A percentile compares a stretch with the other conserved stretches of the same genome.
Conservation (phyloP, 345 rosid genomes). For the Lumnitzera racemosa region DNA sequence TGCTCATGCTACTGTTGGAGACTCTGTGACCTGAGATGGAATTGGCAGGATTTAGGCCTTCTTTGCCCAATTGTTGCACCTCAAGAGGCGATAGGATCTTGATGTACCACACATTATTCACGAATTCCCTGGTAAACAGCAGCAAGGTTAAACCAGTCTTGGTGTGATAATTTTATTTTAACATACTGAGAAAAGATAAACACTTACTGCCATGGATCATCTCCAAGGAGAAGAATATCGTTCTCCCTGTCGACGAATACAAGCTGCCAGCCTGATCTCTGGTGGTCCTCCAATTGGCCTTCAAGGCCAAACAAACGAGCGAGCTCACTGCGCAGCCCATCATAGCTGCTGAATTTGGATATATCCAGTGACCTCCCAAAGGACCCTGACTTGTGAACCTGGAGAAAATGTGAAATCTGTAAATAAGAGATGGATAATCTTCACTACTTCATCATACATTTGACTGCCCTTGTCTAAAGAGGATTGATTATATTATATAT, state of each 20-base stretch:
- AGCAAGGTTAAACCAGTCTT: no score
- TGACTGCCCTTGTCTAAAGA: no score
- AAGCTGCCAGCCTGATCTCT: slow-evolving; percentile 63
- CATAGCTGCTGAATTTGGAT: slow-evolving; percentile 41
- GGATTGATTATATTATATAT: no score
- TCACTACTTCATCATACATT: no score
- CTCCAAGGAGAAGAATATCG: slow-evolving; percentile 45
- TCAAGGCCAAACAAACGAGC: slow-evolving; percentile 41
- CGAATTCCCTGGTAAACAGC: slow-evolving; percentile 25
- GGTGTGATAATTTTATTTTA: no score
- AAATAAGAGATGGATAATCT: no score
- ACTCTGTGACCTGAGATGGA: slow-evolving; percentile 20
- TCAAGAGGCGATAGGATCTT: slow-evolving; percentile 37
- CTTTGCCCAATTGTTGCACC: slow-evolving; percentile 35
- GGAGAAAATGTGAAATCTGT: not conserved
- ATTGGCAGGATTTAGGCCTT: slow-evolving; percentile 18
- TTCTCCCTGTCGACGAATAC: slow-evolving; percentile 50
- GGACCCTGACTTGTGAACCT: slow-evolving; percentile 43
- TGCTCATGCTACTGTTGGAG: slow-evolving; percentile 7
- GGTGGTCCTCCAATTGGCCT: slow-evolving; percentile 48
- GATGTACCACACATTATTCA: slow-evolving; percentile 38
- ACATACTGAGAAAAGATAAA: not conserved
- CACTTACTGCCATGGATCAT: slow-evolving; percentile 49
- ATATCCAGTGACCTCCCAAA: slow-evolving; percentile 44
- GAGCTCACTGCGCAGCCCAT: slow-evolving; percentile 41